These are phyloP conservation scores for Stereocaulon alpinum DNA, from an alignment of 495 filamentous ascomycete genomes.

Conservation along the genomic window DNA sequence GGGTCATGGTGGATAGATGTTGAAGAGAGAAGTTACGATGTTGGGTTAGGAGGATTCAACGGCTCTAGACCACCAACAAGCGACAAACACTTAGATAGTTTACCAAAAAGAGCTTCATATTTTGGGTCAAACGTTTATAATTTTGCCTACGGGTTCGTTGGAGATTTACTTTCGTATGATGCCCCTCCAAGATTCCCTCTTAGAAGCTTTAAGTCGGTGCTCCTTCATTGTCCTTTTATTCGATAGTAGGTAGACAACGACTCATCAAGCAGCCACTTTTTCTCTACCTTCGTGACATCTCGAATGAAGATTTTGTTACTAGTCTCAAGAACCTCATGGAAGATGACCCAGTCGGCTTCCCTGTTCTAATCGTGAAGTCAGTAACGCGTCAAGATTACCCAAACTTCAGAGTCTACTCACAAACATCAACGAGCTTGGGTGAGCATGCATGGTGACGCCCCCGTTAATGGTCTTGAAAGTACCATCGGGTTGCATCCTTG, in stretches of 20 bases:
- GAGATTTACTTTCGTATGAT: background rate
- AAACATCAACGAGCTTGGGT: slow-evolving; percentile 93
- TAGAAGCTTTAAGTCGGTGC: background rate
- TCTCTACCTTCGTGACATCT: slow-evolving; percentile 86
- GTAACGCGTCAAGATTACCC: background rate
- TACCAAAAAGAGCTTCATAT: no score
- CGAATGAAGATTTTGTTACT: slow-evolving; percentile 83
- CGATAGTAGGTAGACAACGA: slow-evolving; percentile 69
- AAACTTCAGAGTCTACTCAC: slow-evolving; percentile 33
- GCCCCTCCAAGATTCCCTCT: background rate
- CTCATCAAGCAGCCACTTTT: slow-evolving; percentile 82
- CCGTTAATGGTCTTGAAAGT: slow-evolving; percentile 76
- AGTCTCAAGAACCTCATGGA: slow-evolving; percentile 90
- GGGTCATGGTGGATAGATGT: slow-evolving; percentile 5
- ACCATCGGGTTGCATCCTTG: slow-evolving; percentile 91
- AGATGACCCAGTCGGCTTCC: slow-evolving; percentile 96
- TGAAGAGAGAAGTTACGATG: background rate
- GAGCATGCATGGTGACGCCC: slow-evolving; percentile 64
- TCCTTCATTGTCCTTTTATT: slow-evolving; percentile 24
- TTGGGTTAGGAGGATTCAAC: no score
- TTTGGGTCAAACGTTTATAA: background rate
- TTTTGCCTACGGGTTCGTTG: background rate
- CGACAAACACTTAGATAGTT: no score
- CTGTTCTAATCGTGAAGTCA: slow-evolving; percentile 49
- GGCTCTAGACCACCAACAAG: background rate